phyloP scores from a whole-genome alignment of 1,284 basidiomycete species.

The Schizophyllum amplum region DNA sequence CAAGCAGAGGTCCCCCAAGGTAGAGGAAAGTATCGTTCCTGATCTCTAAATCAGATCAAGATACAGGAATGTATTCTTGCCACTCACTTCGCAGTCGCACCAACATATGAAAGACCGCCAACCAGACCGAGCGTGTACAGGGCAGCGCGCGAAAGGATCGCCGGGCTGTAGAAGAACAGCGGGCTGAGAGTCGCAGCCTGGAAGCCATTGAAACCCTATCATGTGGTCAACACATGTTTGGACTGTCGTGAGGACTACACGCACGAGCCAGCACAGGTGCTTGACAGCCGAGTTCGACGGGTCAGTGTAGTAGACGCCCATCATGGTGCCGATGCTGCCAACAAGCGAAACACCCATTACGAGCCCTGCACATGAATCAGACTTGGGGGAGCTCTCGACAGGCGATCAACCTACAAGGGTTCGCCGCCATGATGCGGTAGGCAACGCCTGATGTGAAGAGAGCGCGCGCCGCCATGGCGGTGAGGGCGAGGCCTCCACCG shows the following conservation, averaged over 20 bases:
- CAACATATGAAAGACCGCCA: conserved; percentile 79
- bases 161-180: conserved; percentile 81
- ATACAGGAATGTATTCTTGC: background rate
- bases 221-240: conserved; percentile 1
- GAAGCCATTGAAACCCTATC: conserved; percentile 74
- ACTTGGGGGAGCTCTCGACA: background rate
- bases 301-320: conserved; percentile 68
- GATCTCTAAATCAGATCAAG: background rate
- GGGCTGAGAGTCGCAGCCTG: conserved; percentile 82
- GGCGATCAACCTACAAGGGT: conserved; percentile 56
- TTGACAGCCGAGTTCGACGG: conserved; percentile 68
- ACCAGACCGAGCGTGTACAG: conserved; percentile 85
- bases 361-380: conserved; percentile 41
- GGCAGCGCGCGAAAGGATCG: conserved; percentile 82
- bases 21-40: conserved; percentile 79
- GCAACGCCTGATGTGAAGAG: conserved; percentile 74
- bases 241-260: conserved; percentile 17
- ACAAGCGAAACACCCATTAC: conserved; percentile 80
- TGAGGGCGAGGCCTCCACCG: conserved; percentile 71
- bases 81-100: conserved; percentile 75
- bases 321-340: conserved; percentile 71
- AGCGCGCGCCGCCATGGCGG: conserved; percentile 69
- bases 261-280: conserved; percentile 70
- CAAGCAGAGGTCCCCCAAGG: conserved; percentile 78
- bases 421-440: conserved; percentile 76